Evolutionary conservation across 495 filamentous ascomycete genomes (phyloP).

Genomic region (Rostrohypoxylon terebratum): DNA sequence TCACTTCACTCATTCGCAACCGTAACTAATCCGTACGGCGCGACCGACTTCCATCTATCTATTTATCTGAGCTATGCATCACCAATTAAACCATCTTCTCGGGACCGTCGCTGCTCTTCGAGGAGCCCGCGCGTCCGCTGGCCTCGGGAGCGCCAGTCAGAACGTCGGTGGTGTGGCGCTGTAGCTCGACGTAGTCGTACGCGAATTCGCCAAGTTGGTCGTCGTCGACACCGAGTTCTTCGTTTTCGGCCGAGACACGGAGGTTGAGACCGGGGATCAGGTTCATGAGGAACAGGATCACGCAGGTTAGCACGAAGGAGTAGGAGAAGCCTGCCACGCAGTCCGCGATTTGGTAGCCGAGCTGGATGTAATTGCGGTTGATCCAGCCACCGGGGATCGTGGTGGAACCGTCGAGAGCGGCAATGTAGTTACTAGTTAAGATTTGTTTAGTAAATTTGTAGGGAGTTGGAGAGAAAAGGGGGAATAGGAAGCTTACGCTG

Average conservation of each 20-base stretch:
- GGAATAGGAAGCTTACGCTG: slow-evolving; percentile 68
- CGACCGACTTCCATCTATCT: not conserved
- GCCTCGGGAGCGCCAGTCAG: slow-evolving; percentile 5
- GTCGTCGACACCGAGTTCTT: slow-evolving; percentile 82
- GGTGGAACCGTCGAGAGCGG: slow-evolving; percentile 76
- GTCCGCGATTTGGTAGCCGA: slow-evolving; percentile 82
- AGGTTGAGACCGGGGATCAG: slow-evolving; percentile 79
- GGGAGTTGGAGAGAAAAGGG: not conserved
- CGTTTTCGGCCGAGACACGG: slow-evolving; percentile 76
- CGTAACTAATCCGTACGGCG: not conserved
- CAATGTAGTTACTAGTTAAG: slow-evolving; percentile 73
- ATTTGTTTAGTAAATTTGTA: not conserved
- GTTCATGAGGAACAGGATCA: slow-evolving; percentile 83
- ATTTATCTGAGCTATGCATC: not conserved
- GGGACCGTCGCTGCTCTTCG: slow-evolving; percentile 64
- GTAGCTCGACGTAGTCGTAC: slow-evolving; percentile 85
- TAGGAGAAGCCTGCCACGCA: slow-evolving; percentile 78
- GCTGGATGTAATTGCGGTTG: slow-evolving; percentile 80
- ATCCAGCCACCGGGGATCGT: slow-evolving; percentile 77
- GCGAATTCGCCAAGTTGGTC: slow-evolving; percentile 87
- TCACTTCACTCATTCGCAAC: not conserved
- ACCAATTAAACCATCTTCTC: slow-evolving; percentile 47
- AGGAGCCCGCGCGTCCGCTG: slow-evolving; percentile 78
- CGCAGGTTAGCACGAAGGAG: slow-evolving; percentile 79
- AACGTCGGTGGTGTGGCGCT: slow-evolving; percentile 71